Conservation (phyloP, 768 basidiomycete genomes). For the Lactifluus echinatus region DNA sequence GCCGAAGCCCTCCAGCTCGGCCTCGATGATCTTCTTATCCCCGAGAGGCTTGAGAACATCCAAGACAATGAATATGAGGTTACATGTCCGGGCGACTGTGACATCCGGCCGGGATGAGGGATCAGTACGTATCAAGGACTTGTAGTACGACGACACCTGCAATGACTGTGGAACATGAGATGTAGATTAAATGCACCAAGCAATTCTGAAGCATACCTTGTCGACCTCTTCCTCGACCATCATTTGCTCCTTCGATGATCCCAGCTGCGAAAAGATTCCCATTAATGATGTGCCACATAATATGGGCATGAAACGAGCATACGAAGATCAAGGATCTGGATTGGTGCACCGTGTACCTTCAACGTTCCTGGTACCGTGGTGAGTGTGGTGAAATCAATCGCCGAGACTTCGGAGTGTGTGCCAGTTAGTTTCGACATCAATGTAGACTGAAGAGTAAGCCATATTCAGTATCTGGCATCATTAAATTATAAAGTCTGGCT, state of each 20-base stretch:
- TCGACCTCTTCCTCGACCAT: slow-evolving; percentile 91
- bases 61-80: slow-evolving; percentile 96
- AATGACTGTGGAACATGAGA: slow-evolving; percentile 44
- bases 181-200: neutral
- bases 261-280: slow-evolving; percentile 48
- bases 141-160: slow-evolving; percentile 46
- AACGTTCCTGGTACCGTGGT: slow-evolving; percentile 94
- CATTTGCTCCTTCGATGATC: slow-evolving; percentile 97
- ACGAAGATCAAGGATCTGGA: slow-evolving; percentile 92
- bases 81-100: slow-evolving; percentile 92
- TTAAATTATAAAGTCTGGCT: neutral
- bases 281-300: neutral
- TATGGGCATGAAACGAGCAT: slow-evolving; percentile 25
- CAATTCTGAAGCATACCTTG: slow-evolving; percentile 50
- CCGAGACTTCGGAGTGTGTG: slow-evolving; percentile 92
- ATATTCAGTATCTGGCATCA: slow-evolving; percentile 9
- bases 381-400: slow-evolving; percentile 93
- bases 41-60: slow-evolving; percentile 98
- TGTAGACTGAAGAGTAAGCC: slow-evolving; percentile 49
- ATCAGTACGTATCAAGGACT: neutral
- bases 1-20: slow-evolving; percentile 96
- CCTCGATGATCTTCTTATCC: slow-evolving; percentile 86
- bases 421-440: slow-evolving; percentile 95
- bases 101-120: slow-evolving; percentile 11
- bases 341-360: slow-evolving; percentile 91